phyloP scores from a whole-genome alignment of 2,329 filamentous ascomycete species.

The Rhinocladiella similis region DNA sequence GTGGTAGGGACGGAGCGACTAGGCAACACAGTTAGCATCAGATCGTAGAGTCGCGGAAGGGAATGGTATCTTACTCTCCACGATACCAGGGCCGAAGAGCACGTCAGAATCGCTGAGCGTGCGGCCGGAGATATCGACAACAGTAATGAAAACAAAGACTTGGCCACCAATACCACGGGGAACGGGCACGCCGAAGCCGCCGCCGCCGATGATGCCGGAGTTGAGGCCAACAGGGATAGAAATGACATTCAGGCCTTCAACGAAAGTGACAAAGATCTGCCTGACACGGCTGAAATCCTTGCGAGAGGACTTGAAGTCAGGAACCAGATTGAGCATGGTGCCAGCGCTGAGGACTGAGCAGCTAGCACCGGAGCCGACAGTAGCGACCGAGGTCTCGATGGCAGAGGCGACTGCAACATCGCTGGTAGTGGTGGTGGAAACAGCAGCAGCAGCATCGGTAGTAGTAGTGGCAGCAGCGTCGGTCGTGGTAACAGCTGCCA shows the following conservation, averaged over 20 bases:
- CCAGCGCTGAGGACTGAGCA: slow-evolving; percentile 19
- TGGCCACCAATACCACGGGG: slow-evolving; percentile 25
- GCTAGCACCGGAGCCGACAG: slow-evolving; percentile 1
- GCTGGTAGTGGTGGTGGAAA: slow-evolving; percentile 2
- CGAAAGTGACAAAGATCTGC: slow-evolving; percentile 26
- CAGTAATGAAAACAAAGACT: slow-evolving; percentile 28
- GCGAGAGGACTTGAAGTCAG: slow-evolving; percentile 21
- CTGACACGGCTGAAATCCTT: slow-evolving; percentile 14
- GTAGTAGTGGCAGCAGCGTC: background rate
- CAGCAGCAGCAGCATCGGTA: background rate
- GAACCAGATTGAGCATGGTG: slow-evolving; percentile 21
- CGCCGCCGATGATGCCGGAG: slow-evolving; percentile 1
- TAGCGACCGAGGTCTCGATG: background rate
- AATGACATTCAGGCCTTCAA: slow-evolving; percentile 26
- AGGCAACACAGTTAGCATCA: background rate
- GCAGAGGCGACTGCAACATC: background rate
- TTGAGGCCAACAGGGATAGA: slow-evolving; percentile 15
- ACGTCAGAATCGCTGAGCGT: slow-evolving; percentile 22
- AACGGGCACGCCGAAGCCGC: slow-evolving; percentile 14
- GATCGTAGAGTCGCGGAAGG: background rate
- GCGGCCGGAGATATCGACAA: slow-evolving; percentile 21
- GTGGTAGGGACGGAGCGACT: slow-evolving; percentile 18
- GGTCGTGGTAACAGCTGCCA: background rate
- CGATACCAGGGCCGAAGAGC: slow-evolving; percentile 28
- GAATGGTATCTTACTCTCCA: slow-evolving; percentile 24